phyloP scores from a whole-genome alignment of 768 basidiomycete genomes.

The Phanerochaete sordida region DNA sequence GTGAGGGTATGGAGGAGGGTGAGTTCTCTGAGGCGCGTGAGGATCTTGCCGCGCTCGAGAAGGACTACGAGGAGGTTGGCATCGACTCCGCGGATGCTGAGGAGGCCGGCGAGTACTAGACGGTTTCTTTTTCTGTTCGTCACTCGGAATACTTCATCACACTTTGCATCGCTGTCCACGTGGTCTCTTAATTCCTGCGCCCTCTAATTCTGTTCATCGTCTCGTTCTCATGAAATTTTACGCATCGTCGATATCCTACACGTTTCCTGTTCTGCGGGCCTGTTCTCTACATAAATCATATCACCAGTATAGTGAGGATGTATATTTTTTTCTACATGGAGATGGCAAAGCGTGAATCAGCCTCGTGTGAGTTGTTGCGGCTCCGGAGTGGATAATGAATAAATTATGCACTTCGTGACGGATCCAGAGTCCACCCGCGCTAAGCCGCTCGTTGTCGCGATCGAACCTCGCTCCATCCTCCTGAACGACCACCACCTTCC shows the following conservation, averaged over 20 bases:
- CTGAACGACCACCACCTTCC: background rate
- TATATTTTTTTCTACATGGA: background rate
- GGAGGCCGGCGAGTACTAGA: conserved; percentile 47
- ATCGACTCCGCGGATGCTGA: conserved; percentile 47
- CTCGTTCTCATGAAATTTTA: conserved; percentile 33
- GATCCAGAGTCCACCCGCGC: background rate
- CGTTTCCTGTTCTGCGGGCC: conserved; percentile 20
- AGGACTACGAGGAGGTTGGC: conserved; percentile 89
- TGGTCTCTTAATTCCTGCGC: conserved; percentile 16
- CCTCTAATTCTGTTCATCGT: conserved; percentile 26
- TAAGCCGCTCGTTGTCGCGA: background rate
- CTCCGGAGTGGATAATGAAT: background rate
- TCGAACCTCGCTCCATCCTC: background rate
- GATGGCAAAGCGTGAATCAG: background rate
- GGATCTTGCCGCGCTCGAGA: conserved; percentile 99
- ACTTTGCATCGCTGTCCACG: conserved; percentile 16
- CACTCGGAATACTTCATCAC: conserved; percentile 12
- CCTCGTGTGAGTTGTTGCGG: background rate
- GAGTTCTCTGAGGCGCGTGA: conserved; percentile 99
- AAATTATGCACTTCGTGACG: background rate
- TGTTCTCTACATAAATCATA: conserved; percentile 21
- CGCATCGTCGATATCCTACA: conserved; percentile 30
- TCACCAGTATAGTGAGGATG: conserved; percentile 23
- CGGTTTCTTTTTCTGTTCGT: conserved; percentile 14
- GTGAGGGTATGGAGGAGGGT: conserved; percentile 85